A percentile compares a stretch with the other conserved stretches of the same genome.
Evolutionary conservation across 2,329 filamentous ascomycete genomes (phyloP).

Genomic region (Monilinia laxa): DNA sequence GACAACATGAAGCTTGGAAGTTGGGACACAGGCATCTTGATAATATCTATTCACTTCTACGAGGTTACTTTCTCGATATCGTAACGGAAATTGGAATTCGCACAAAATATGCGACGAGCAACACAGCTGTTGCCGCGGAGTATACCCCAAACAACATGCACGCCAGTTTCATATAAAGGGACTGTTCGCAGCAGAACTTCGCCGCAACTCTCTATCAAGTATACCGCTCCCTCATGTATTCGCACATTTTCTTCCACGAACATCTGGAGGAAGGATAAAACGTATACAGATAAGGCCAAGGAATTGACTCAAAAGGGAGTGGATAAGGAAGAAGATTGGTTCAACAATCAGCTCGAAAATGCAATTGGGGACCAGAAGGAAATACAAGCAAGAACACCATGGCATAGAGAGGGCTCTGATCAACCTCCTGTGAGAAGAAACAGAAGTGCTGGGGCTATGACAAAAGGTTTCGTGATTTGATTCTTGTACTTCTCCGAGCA

Average conservation of each 20-base stretch:
- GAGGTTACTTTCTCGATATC: neutral
- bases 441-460: slow-evolving; percentile 56
- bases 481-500: neutral
- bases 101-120: slow-evolving; percentile 17
- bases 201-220: neutral
- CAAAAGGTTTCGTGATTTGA: slow-evolving; percentile 51
- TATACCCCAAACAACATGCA: slow-evolving; percentile 1
- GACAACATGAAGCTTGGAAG: neutral
- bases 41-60: neutral
- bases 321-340: slow-evolving; percentile 41
- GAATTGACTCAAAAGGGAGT: slow-evolving; percentile 32
- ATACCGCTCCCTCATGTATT: neutral
- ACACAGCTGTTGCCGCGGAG: slow-evolving; percentile 20
- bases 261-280: slow-evolving; percentile 13
- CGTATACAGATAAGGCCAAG: slow-evolving; percentile 27
- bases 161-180: neutral
- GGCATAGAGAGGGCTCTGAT: slow-evolving; percentile 63
- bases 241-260: slow-evolving; percentile 12
- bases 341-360: slow-evolving; percentile 43
- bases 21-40: neutral
- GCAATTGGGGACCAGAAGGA: slow-evolving; percentile 47
- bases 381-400: slow-evolving; percentile 61
- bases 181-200: slow-evolving; percentile 9
- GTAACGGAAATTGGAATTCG: neutral
- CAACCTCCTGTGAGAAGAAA: slow-evolving; percentile 50